A percentile compares a stretch with the other conserved stretches of the same genome.
Conservation (phyloP, 768 basidiomycete genomes). For the Royoungia palumana region DNA sequence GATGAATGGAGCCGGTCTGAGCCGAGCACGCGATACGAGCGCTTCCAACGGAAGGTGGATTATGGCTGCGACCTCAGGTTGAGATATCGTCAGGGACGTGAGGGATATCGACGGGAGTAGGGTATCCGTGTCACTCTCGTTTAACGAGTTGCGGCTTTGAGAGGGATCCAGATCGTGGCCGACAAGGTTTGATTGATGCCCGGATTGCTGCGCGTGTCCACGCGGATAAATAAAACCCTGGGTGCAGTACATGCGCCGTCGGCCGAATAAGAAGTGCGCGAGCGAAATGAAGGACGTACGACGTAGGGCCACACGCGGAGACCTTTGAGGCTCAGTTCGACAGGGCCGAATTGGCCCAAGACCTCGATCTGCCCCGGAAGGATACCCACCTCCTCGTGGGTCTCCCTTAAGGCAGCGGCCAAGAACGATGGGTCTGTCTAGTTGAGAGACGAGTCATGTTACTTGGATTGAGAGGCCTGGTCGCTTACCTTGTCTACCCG, state of each 20-base stretch:
- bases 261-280: background rate
- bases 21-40: conserved; percentile 44
- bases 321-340: conserved; percentile 55
- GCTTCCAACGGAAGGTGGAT: conserved; percentile 69
- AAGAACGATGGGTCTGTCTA: conserved; percentile 54
- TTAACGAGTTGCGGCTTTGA: background rate
- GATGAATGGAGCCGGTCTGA: conserved; percentile 44
- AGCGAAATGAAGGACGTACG: conserved; percentile 42
- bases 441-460: background rate
- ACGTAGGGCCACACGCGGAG: conserved; percentile 75
- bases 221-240: conserved; percentile 42
- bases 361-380: conserved; percentile 57
- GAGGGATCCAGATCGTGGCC: background rate
- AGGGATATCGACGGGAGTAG: conserved; percentile 63
- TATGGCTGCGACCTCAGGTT: conserved; percentile 60
- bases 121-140: conserved; percentile 26
- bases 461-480: background rate
- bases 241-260: background rate
- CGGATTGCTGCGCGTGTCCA: background rate
- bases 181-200: conserved; percentile 3
- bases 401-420: conserved; percentile 66
- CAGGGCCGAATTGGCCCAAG: conserved; percentile 61
- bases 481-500: conserved; percentile 56
- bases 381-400: conserved; percentile 70
- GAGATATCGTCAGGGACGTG: conserved; percentile 48